A percentile compares a stretch with the other conserved stretches of the same genome.
phyloP scores from a whole-genome alignment of 1,139 yeast species.

The Protomyces gravidus region DNA sequence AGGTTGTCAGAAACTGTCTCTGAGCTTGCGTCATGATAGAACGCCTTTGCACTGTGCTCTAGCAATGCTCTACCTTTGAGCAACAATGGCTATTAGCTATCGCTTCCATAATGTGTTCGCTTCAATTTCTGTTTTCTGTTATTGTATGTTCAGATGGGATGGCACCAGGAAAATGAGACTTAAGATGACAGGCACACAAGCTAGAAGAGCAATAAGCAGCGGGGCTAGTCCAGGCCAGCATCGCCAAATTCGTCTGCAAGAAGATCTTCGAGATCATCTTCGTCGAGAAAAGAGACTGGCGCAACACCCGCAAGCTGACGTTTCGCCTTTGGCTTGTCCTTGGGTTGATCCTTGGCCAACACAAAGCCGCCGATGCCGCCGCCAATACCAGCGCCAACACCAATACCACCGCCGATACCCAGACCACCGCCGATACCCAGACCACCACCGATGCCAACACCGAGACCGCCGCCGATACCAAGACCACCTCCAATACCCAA shows the following conservation, averaged over 20 bases:
- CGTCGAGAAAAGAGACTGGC: not conserved
- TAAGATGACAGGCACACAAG: not conserved
- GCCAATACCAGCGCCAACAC: constrained; percentile 1
- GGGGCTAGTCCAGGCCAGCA: not conserved
- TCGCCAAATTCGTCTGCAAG: not conserved
- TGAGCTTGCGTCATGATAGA: constrained; percentile 31
- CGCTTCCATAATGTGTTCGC: not conserved
- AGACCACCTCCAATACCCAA: not conserved
- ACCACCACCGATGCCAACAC: not conserved
- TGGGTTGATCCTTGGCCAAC: constrained; percentile 1
- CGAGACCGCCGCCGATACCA: not conserved
- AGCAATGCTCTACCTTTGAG: too few relatives aligned
- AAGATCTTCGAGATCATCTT: not conserved
- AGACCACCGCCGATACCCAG: constrained; percentile 2
- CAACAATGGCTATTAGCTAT: not conserved
- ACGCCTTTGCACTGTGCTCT: too few relatives aligned
- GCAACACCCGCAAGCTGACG: not conserved
- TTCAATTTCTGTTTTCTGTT: not conserved
- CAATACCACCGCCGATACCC: not conserved
- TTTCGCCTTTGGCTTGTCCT: not conserved
- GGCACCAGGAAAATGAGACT: not conserved
- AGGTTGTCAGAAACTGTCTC: constrained; percentile 31
- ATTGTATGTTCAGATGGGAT: not conserved
- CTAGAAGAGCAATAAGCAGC: not conserved
- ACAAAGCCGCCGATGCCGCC: constrained; percentile 16